Base-by-base conservation (phyloP, 2,329 filamentous ascomycete genomes). In the Colletotrichum spinosum region DNA sequence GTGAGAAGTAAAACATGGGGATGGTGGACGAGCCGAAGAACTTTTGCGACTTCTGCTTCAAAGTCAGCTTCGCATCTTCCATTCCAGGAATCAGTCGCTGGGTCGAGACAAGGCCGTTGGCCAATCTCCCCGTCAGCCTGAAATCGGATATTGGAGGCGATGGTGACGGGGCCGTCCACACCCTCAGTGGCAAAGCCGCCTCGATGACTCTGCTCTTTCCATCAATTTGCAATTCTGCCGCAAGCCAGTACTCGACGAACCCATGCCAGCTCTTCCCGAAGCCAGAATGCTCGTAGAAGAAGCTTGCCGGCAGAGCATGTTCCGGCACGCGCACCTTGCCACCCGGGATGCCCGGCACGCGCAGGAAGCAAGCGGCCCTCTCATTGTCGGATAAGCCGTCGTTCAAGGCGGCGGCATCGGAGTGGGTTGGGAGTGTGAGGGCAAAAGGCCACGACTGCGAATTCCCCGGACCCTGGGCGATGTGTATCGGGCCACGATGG, bases 191-290 rank as follows among this genome's bases (percentile, higher is more conserved):
- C 1, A 74, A 44, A 0, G 41, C 66, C 1, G 70, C 76, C 4
- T 63, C 39, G 1, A 37, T 33, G 5, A 45, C 41, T 1, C 50
- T 8, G 1, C n/a, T 50, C 8, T 69, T 51, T 1, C 38, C 55
- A 37, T 67, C 44, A 67, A 68, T 5, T n/a, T 55, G 2, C 79
- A 41, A 2, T 68, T 64, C 56, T 0, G 77, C 77, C 38, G 75
- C 61, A 2, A 81, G 62, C 10, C 70, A 72, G 46, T 80, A 81
- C 49, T 81, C 76, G n/a, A 78, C 75, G 9, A 70, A 75, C 4
- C 67, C 65, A 17, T 76, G 69, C n/a, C 68, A 69, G 1, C 33
- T 55, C 1, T 62, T 68, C 34, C 38, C 45, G 8, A 60, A 58
- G 11, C 52, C 45, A 48, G 34, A 7, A 25, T 44, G 25, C 2